These are phyloP conservation scores for Acacia concinna DNA, from an alignment of 331 rosid genomes.

Conservation along the genomic window DNA sequence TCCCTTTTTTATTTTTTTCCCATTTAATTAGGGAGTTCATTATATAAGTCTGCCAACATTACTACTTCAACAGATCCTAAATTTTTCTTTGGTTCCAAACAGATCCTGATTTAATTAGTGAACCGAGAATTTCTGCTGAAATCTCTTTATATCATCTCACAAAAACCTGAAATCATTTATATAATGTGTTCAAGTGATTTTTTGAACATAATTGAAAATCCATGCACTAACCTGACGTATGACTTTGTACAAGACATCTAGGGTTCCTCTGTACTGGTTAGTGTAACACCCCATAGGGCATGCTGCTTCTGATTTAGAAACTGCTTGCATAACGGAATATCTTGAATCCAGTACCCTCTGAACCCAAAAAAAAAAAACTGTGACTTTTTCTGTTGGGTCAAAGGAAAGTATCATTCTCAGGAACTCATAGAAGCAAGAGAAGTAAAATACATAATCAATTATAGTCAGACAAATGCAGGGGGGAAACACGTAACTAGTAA, in stretches of 20 bases:
- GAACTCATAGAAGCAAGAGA: neutral
- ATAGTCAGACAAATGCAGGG: neutral
- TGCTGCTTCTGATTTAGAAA: constrained; percentile 42
- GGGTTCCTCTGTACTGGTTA: constrained; percentile 64
- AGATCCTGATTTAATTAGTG: neutral
- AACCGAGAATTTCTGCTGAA: neutral
- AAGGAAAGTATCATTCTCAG: neutral
- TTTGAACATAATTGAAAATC: neutral
- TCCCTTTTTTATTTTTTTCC: too few relatives aligned
- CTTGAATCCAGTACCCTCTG: constrained; percentile 54
- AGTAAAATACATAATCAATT: neutral
- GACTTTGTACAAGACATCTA: constrained; percentile 78
- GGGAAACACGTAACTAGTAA: neutral
- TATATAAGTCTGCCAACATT: neutral
- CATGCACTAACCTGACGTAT: constrained; percentile 70
- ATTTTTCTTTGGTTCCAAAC: too few relatives aligned
- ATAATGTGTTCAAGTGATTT: neutral
- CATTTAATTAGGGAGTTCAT: neutral
- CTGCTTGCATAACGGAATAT: constrained; percentile 35
- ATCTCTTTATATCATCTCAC: neutral
- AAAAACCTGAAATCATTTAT: neutral
- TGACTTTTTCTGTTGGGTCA: neutral
- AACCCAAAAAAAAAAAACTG: neutral
- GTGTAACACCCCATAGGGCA: constrained; percentile 49
- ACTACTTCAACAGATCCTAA: neutral